Conservation (phyloP, 2,329 filamentous ascomycete species). For the Neofusicoccum ribis region DNA sequence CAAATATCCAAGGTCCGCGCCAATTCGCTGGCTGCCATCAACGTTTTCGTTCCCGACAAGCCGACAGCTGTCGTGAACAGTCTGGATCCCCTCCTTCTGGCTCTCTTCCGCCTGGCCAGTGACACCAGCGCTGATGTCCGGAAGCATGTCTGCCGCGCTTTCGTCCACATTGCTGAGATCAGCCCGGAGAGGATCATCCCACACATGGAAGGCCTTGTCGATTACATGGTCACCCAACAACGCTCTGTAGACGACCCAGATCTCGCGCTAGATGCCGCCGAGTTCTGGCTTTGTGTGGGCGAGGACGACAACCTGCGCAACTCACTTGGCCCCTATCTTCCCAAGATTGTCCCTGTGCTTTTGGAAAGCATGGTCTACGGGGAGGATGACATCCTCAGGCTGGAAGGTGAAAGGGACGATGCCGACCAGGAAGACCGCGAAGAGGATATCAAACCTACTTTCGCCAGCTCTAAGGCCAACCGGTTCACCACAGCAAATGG, state of each 20-base stretch:
- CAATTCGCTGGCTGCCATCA: conserved; percentile 79
- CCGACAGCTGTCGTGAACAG: conserved; percentile 78
- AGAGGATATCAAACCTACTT: conserved; percentile 89
- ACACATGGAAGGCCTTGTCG: conserved; percentile 82
- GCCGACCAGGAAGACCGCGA: conserved; percentile 87
- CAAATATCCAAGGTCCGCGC: conserved; percentile 74
- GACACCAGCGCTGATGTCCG: conserved; percentile 81
- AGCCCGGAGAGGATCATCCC: conserved; percentile 87
- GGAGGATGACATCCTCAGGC: conserved; percentile 83
- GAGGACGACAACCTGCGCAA: conserved; percentile 81
- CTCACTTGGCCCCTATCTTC: conserved; percentile 73
- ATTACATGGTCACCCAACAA: conserved; percentile 91
- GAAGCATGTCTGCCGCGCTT: conserved; percentile 88
- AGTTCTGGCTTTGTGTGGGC: conserved; percentile 94
- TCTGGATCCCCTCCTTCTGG: conserved; percentile 77
- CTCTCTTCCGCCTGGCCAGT: conserved; percentile 76
- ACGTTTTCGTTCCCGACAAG: conserved; percentile 85
- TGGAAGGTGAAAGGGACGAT: conserved; percentile 76
- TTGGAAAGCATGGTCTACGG: conserved; percentile 96
- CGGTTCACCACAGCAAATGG: conserved; percentile 47
- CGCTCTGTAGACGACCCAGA: conserved; percentile 79
- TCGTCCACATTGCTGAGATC: conserved; percentile 88
- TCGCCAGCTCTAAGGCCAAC: conserved; percentile 70
- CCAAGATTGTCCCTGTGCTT: conserved; percentile 84
- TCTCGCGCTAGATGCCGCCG: conserved; percentile 87